Evolutionary conservation across 129 eudicot genomes (phyloP).

Genomic region (Chrysanthemum lavandulifolium): DNA sequence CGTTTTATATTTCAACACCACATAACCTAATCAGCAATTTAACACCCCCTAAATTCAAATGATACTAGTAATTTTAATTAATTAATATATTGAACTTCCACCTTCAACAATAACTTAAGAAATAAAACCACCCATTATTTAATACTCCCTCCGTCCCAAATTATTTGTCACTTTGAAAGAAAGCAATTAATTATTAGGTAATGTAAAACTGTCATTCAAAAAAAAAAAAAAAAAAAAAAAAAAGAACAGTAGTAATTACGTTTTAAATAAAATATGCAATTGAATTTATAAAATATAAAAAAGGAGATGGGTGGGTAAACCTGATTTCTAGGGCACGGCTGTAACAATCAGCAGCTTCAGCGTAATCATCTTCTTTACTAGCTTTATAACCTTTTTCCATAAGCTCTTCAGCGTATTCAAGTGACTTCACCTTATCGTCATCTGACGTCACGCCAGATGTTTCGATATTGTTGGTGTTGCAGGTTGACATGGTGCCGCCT

Average conservation of each 20-base stretch:
- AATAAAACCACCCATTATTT: no score
- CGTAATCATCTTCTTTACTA: conserved; percentile 58
- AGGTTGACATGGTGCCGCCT: conserved; percentile 56
- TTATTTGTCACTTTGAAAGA: no score
- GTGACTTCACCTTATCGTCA: conserved; percentile 47
- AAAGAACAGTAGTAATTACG: no score
- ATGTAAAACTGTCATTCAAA: no score
- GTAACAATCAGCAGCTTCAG: conserved; percentile 72
- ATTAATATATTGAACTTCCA: neutral
- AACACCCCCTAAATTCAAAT: no score
- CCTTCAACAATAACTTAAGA: neutral
- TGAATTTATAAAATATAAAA: conserved; percentile 27
- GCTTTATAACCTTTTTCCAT: conserved; percentile 65
- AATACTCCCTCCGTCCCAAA: no score
- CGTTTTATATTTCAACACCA: no score
- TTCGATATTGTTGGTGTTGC: conserved; percentile 53
- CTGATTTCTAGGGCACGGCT: conserved; percentile 99
- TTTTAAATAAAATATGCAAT: conserved; percentile 10
- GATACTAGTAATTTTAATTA: neutral
- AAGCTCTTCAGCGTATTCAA: conserved; percentile 67
- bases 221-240: no score
- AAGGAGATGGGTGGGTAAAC: conserved; percentile 8
- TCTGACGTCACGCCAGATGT: conserved; percentile 41
- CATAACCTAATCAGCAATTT: no score
- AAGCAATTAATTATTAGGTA: no score